Evolutionary conservation across 371 early-diverging fungal species (phyloP).

Genomic region (Circinella umbellata): DNA sequence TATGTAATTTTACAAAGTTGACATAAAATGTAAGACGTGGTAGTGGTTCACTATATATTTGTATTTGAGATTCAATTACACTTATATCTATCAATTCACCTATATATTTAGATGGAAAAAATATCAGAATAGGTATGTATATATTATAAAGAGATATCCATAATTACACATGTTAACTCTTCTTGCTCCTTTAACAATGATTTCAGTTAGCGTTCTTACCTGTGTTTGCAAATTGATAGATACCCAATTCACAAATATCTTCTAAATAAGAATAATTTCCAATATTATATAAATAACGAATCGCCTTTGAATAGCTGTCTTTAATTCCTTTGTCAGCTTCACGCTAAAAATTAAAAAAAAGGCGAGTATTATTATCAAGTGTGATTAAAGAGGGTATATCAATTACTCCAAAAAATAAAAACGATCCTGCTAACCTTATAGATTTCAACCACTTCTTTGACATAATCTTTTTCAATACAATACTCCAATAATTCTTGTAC

Average conservation of each 20-base stretch:
- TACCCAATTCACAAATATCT: not conserved
- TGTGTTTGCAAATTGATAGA: not conserved
- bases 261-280: not conserved
- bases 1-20: not conserved
- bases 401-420: too few species aligned
- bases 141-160: too few species aligned
- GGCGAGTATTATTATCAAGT: too few species aligned
- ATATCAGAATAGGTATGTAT: too few species aligned
- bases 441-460: not conserved
- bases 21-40: not conserved
- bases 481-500: not conserved
- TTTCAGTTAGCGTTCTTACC: not conserved
- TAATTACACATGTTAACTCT: too few species aligned
- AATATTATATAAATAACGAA: not conserved
- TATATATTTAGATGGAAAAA: not conserved
- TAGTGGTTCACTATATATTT: not conserved
- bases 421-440: not conserved
- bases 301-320: not conserved
- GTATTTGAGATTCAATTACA: not conserved
- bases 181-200: not conserved
- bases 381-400: too few species aligned
- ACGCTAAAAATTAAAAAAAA: not conserved
- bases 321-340: not conserved
- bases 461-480: not conserved
- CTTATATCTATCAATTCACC: not conserved